A percentile compares a stretch with the other conserved stretches of the same genome.
Evolutionary conservation across 2,329 filamentous ascomycete genomes (phyloP).

Genomic region (Didymella sp.): DNA sequence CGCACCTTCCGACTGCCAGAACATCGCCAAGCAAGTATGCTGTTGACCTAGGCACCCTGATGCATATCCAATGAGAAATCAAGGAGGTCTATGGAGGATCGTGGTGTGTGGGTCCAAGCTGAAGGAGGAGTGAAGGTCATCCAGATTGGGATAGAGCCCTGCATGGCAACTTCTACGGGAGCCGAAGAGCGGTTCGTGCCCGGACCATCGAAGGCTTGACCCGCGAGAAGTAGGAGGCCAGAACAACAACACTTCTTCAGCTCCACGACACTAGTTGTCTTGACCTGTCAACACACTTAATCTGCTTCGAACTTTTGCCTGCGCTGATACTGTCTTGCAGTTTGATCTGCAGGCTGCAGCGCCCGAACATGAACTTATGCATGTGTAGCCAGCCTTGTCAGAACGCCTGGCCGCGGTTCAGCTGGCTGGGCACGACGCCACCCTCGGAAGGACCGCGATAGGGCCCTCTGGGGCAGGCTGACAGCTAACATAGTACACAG

Average conservation of each 20-base stretch:
- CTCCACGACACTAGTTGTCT: neutral
- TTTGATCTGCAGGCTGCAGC: neutral
- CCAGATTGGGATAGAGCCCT: neutral
- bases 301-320: neutral
- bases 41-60: neutral
- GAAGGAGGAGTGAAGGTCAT: constrained; percentile 5
- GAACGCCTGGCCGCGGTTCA: neutral
- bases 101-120: neutral
- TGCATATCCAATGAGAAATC: neutral
- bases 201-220: constrained; percentile 3
- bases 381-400: constrained; percentile 7
- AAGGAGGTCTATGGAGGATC: neutral
- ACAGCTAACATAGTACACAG: neutral
- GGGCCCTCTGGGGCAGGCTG: constrained; percentile 1
- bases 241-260: constrained; percentile 1
- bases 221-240: neutral
- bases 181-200: constrained; percentile 5
- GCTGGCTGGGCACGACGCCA: constrained; percentile 10
- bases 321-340: neutral
- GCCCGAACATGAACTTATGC: constrained; percentile 2
- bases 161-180: neutral
- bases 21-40: neutral
- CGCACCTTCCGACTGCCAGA: constrained; percentile 9
- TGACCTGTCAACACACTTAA: neutral
- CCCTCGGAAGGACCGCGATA: constrained; percentile 10